Evolutionary conservation across 805 yeast species (phyloP).

Genomic region (Cephaloascus albidus): DNA sequence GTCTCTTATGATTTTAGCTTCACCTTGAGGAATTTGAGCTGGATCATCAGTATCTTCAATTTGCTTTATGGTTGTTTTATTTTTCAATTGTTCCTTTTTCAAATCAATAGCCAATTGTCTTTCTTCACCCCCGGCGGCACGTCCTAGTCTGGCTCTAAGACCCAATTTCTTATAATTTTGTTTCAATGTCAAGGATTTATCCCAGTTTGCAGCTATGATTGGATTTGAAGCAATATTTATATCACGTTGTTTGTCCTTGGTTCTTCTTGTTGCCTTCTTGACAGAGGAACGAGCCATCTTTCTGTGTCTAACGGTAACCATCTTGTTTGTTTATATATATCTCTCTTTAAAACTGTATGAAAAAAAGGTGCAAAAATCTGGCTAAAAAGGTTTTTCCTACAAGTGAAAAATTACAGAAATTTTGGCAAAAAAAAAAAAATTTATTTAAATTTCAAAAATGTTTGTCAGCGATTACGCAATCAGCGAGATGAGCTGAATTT

Average conservation of each 20-base stretch:
- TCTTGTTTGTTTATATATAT: slow-evolving; percentile 16
- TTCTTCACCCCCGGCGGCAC: slow-evolving; percentile 77
- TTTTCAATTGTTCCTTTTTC: slow-evolving; percentile 16
- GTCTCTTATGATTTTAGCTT: slow-evolving; percentile 70
- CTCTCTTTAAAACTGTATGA: no score
- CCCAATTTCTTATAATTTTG: slow-evolving; percentile 88
- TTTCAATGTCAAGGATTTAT: slow-evolving; percentile 62
- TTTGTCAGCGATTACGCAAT: no score
- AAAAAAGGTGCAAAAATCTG: no score
- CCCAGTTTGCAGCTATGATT: slow-evolving; percentile 88
- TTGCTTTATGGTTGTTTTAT: slow-evolving; percentile 27
- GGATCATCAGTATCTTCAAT: slow-evolving; percentile 40
- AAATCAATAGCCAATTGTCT: slow-evolving; percentile 33
- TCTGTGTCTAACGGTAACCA: slow-evolving; percentile 78
- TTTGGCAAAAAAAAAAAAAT: no score
- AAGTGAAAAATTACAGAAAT: no score
- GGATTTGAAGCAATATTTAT: slow-evolving; percentile 64
- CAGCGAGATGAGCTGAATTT: no score
- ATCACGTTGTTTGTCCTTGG: slow-evolving; percentile 62
- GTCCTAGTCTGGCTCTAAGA: slow-evolving; percentile 54
- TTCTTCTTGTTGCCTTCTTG: slow-evolving; percentile 58
- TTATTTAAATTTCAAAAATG: no score
- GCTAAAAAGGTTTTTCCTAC: no score
- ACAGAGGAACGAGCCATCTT: slow-evolving; percentile 70
- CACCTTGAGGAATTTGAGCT: slow-evolving; percentile 61